A percentile compares a stretch with the other conserved stretches of the same genome.
Conservation (phyloP, 2,329 filamentous ascomycete genomes). For the Aspergillus sp. region DNA sequence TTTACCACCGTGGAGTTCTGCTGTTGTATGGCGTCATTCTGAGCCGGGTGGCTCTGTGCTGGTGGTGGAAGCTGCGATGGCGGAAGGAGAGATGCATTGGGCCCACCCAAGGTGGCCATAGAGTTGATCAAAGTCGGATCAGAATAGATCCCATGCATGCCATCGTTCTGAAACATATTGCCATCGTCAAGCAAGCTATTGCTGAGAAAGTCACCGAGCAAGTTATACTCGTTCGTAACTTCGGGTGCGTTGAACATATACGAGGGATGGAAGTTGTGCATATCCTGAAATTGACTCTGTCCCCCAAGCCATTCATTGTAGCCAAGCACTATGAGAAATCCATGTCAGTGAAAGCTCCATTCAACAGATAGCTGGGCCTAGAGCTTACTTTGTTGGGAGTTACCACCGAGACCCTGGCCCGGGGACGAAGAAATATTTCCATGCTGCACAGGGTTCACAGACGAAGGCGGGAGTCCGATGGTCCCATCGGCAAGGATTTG, state of each 20-base stretch:
- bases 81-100: conserved; percentile 26
- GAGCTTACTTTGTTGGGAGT: conserved; percentile 69
- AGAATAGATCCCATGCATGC: conserved; percentile 57
- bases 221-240: conserved; percentile 92
- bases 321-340: conserved; percentile 57
- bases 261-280: conserved; percentile 87
- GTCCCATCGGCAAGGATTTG: conserved; percentile 37
- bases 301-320: conserved; percentile 79
- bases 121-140: conserved; percentile 52
- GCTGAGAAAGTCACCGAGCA: conserved; percentile 94
- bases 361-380: not conserved
- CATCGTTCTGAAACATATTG: conserved; percentile 62
- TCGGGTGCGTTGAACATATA: conserved; percentile 95
- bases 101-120: conserved; percentile 30
- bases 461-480: conserved; percentile 47
- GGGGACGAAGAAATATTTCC: conserved; percentile 62
- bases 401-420: conserved; percentile 59
- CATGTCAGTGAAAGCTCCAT: conserved; percentile 21
- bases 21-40: conserved; percentile 55
- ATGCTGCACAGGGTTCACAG: conserved; percentile 56
- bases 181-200: conserved; percentile 85
- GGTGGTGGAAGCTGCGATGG: conserved; percentile 31
- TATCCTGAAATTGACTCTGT: conserved; percentile 85
- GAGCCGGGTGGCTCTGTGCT: conserved; percentile 25
- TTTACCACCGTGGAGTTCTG: conserved; percentile 58